A percentile compares a stretch with the other conserved stretches of the same genome.
phyloP scores from a whole-genome alignment of 768 basidiomycete species.

The Leucocoprinus birnbaumii region DNA sequence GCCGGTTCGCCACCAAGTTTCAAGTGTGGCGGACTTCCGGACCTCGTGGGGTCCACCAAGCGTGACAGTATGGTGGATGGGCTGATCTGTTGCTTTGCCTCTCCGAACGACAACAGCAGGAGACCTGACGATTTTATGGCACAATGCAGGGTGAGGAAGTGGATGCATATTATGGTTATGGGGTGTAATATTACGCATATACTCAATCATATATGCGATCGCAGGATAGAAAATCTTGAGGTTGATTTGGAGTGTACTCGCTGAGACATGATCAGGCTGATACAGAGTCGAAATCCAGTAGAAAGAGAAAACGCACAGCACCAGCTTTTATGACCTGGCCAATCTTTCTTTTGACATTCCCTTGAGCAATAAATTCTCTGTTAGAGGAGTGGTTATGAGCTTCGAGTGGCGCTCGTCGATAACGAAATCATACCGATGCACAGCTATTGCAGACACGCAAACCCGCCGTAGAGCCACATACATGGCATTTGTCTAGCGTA shows the following conservation, averaged over 20 bases:
- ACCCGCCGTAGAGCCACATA: not conserved
- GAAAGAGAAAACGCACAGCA: conserved; percentile 8
- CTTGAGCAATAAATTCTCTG: conserved; percentile 12
- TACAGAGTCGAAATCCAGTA: no score
- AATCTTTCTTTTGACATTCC: conserved; percentile 15
- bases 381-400: no score
- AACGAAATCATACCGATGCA: not conserved
- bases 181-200: conserved; percentile 15
- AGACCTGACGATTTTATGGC: conserved; percentile 12
- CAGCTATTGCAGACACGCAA: conserved; percentile 2
- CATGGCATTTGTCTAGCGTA: not conserved
- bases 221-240: conserved; percentile 30
- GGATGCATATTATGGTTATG: conserved; percentile 7
- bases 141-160: conserved; percentile 6
- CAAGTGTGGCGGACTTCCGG: not conserved
- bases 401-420: not conserved
- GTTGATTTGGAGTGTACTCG: conserved; percentile 34
- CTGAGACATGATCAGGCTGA: conserved; percentile 15
- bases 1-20: not conserved
- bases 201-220: conserved; percentile 26
- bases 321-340: conserved; percentile 11
- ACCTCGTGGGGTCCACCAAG: not conserved
- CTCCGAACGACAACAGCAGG: conserved; percentile 1
- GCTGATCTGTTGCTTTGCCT: conserved; percentile 23
- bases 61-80: not conserved